phyloP scores from a whole-genome alignment of 208 protist species.

The Vickermania ingenoplastis region DNA sequence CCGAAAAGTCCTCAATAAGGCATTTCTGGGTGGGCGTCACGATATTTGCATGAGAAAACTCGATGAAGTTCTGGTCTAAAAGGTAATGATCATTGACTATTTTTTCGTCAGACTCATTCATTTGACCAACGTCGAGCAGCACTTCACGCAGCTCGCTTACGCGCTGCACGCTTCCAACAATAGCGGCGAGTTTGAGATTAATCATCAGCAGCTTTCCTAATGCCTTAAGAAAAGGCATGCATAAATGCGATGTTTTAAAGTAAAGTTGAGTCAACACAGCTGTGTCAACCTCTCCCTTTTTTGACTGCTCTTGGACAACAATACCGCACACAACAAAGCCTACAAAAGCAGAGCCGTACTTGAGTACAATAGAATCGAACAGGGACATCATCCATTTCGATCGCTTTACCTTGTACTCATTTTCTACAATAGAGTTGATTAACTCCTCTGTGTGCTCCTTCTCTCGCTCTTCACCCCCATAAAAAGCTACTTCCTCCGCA shows the following conservation, averaged over 20 bases:
- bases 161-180: constrained; percentile 68
- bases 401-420: constrained; percentile 63
- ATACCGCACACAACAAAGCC: constrained; percentile 69
- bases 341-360: constrained; percentile 62
- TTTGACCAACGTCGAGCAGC: constrained; percentile 21
- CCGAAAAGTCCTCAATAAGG: constrained; percentile 51
- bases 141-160: constrained; percentile 73
- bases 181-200: constrained; percentile 56
- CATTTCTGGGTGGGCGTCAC: constrained; percentile 27
- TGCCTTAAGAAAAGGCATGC: constrained; percentile 58
- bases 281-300: constrained; percentile 13
- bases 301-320: constrained; percentile 22
- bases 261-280: constrained; percentile 58
- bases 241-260: constrained; percentile 56
- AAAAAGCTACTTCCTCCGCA: constrained; percentile 89
- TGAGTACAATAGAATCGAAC: constrained; percentile 56
- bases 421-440: constrained; percentile 42
- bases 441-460: constrained; percentile 55
- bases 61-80: constrained; percentile 20
- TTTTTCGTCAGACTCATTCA: constrained; percentile 8
- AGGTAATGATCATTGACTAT: constrained; percentile 7
- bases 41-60: constrained; percentile 45
- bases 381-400: constrained; percentile 56
- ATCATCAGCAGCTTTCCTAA: constrained; percentile 72
- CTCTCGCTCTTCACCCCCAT: constrained; percentile 79